Conservation (phyloP, 495 filamentous ascomycete species). For the Aspergillus incahuasiensis region DNA sequence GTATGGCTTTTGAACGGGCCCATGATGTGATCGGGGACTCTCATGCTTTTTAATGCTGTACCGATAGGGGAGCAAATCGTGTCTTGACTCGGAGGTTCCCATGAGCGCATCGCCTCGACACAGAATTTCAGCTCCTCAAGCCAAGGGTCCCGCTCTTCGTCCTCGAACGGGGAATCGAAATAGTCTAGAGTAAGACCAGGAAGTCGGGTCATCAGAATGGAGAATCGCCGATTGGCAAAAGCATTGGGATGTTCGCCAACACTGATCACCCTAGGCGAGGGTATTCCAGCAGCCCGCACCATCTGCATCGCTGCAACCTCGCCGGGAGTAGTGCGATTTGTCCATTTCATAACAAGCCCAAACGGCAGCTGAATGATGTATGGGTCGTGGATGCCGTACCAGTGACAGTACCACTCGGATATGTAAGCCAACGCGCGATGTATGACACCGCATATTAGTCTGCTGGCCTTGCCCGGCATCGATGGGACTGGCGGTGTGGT, state of each 20-base stretch:
- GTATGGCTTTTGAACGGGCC: conserved; percentile 14
- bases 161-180: conserved; percentile 5
- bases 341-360: conserved; percentile 38
- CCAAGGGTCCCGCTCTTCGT: conserved; percentile 15
- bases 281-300: conserved; percentile 32
- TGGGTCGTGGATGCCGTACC: conserved; percentile 18
- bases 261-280: conserved; percentile 33
- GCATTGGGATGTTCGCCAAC: too few species aligned
- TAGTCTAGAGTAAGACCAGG: conserved; percentile 18
- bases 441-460: conserved; percentile 19
- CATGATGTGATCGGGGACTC: conserved; percentile 15
- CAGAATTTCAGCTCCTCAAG: conserved; percentile 14
- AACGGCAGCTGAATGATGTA: conserved; percentile 29
- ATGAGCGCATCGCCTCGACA: conserved; percentile 15
- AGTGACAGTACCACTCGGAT: conserved; percentile 28
- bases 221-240: neutral
- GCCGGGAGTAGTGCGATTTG: conserved; percentile 36
- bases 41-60: conserved; percentile 4
- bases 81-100: conserved; percentile 5
- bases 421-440: conserved; percentile 6
- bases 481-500: neutral
- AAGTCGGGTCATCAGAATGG: conserved; percentile 16
- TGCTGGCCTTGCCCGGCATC: neutral
- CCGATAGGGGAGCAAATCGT: conserved; percentile 11
- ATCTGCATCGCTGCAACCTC: conserved; percentile 38